These are phyloP conservation scores for Botrytis cinerea DNA, from an alignment of 2,329 filamentous ascomycete genomes.

Conservation along the genomic window DNA sequence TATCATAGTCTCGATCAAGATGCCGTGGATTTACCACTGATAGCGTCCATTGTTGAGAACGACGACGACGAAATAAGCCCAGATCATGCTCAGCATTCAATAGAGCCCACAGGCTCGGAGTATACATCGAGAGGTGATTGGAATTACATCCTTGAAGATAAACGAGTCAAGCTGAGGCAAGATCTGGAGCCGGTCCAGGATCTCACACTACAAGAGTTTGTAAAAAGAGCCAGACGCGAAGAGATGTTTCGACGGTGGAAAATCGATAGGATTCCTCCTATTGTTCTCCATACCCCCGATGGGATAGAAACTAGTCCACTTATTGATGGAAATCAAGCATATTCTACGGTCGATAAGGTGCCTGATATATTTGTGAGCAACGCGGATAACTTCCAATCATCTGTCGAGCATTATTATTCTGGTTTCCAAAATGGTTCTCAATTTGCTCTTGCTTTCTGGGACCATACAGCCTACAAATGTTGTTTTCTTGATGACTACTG, in stretches of 20 bases:
- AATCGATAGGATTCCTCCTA: not conserved
- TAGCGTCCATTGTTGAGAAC: not conserved
- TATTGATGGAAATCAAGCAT: not conserved
- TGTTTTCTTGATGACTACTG: not conserved
- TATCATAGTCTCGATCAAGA: not conserved
- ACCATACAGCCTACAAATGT: not conserved
- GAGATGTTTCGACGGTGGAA: constrained; percentile 4
- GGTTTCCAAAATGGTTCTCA: not conserved
- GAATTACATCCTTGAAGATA: not conserved
- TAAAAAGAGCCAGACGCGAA: not conserved
- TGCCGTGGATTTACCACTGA: not conserved
- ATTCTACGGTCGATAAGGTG: not conserved
- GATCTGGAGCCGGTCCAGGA: not conserved
- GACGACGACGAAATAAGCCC: not conserved
- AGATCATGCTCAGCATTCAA: not conserved
- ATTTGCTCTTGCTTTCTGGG: not conserved
- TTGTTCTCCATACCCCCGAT: not conserved
- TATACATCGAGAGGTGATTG: not conserved
- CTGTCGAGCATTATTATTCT: not conserved
- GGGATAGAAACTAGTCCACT: not conserved
- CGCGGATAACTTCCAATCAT: not conserved
- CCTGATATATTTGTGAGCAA: not conserved
- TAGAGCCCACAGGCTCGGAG: not conserved
- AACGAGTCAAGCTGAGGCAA: not conserved
- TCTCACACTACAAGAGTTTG: constrained; percentile 1